These are phyloP conservation scores for Nemania sp. DNA, from an alignment of 2,329 filamentous ascomycete genomes.

Conservation along the genomic window DNA sequence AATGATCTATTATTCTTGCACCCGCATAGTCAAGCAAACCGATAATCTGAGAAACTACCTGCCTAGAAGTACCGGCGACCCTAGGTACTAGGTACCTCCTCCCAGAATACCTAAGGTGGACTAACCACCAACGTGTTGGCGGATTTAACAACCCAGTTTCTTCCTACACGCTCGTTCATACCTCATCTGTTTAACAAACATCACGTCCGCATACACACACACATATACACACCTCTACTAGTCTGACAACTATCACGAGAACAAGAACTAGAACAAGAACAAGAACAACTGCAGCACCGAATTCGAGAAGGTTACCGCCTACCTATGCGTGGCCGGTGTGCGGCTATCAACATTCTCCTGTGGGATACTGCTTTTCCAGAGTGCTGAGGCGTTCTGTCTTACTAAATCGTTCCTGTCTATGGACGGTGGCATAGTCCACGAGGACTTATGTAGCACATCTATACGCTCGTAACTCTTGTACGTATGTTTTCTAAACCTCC, in stretches of 20 bases:
- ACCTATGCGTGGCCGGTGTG: neutral
- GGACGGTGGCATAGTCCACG: neutral
- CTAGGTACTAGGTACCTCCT: slow-evolving; percentile 10
- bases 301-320: neutral
- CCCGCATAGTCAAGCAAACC: slow-evolving; percentile 8
- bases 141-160: neutral
- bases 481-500: neutral
- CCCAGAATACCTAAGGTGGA: slow-evolving; percentile 2
- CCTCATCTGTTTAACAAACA: neutral
- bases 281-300: neutral
- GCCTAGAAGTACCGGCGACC: too few species aligned
- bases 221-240: too few species aligned
- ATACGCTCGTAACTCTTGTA: neutral
- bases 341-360: neutral
- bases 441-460: slow-evolving; percentile 3
- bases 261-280: neutral
- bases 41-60: slow-evolving; percentile 3
- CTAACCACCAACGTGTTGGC: slow-evolving; percentile 1
- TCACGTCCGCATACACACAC: slow-evolving; percentile 1
- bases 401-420: slow-evolving; percentile 1
- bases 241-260: neutral
- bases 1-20: slow-evolving; percentile 11
- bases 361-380: neutral
- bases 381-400: neutral
- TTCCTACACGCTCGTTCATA: neutral